A percentile compares a stretch with the other conserved stretches of the same genome.
phyloP scores from a whole-genome alignment of 768 basidiomycete genomes.

The Phaffia tasmanica region DNA sequence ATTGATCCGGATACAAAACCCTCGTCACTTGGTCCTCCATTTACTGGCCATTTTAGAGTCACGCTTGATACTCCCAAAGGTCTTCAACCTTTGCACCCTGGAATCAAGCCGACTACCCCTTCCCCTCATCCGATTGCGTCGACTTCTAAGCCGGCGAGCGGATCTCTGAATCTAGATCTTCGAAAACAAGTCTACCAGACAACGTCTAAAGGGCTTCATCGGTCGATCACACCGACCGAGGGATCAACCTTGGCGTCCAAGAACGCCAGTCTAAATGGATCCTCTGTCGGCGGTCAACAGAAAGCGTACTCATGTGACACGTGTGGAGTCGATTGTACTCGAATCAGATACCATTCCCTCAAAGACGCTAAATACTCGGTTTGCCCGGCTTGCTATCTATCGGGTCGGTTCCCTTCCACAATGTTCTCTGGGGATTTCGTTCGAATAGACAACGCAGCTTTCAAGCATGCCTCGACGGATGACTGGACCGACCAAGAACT shows the following conservation, averaged over 20 bases:
- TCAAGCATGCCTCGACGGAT: slow-evolving; percentile 42
- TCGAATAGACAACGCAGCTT: slow-evolving; percentile 46
- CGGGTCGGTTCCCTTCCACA: slow-evolving; percentile 88
- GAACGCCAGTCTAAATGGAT: slow-evolving; percentile 36
- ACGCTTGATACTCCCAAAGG: slow-evolving; percentile 94
- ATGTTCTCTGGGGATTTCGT: slow-evolving; percentile 98
- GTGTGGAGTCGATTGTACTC: slow-evolving; percentile 85
- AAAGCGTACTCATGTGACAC: slow-evolving; percentile 67
- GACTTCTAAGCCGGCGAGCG: slow-evolving; percentile 34
- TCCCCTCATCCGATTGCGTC: background rate
- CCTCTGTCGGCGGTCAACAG: slow-evolving; percentile 40
- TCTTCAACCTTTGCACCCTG: slow-evolving; percentile 69
- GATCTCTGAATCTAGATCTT: slow-evolving; percentile 60
- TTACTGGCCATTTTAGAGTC: slow-evolving; percentile 97
- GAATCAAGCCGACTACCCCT: slow-evolving; percentile 35
- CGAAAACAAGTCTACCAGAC: slow-evolving; percentile 80
- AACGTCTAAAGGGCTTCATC: slow-evolving; percentile 62
- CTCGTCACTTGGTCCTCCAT: slow-evolving; percentile 86
- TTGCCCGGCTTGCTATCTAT: slow-evolving; percentile 84
- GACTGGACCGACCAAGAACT: slow-evolving; percentile 87
- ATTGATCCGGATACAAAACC: slow-evolving; percentile 95
- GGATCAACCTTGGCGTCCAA: slow-evolving; percentile 54
- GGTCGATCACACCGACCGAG: slow-evolving; percentile 55
- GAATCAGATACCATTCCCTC: slow-evolving; percentile 77
- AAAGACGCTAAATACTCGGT: slow-evolving; percentile 78